A percentile compares a stretch with the other conserved stretches of the same genome.
Evolutionary conservation across 140 eudicot genomes (phyloP).

Genomic region (Bidens hawaiensis): DNA sequence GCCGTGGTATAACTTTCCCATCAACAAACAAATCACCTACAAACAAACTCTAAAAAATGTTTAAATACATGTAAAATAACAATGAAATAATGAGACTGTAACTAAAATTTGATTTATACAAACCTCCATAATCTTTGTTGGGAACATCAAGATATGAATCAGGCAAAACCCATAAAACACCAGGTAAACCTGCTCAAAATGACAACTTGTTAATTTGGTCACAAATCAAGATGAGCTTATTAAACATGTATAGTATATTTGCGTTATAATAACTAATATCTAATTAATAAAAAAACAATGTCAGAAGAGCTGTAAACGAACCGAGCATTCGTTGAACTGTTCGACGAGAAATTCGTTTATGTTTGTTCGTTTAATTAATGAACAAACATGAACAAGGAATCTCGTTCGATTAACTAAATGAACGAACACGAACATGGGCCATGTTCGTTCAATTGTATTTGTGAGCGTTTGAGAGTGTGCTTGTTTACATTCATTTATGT

Average conservation of each 20-base stretch:
- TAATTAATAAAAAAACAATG: too few relatives aligned
- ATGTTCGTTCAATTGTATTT: too few relatives aligned
- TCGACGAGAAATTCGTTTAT: too few relatives aligned
- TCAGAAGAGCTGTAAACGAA: too few relatives aligned
- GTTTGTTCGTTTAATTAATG: too few relatives aligned
- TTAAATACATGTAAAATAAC: background rate
- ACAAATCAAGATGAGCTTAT: background rate
- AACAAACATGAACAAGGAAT: too few relatives aligned
- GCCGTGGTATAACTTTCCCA: conserved; percentile 85
- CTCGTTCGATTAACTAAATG: too few relatives aligned
- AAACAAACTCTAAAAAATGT: background rate
- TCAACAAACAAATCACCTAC: conserved; percentile 77
- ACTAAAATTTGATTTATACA: conserved; percentile 11
- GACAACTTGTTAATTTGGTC: background rate
- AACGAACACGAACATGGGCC: too few relatives aligned
- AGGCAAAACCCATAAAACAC: conserved; percentile 93
- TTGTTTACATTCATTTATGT: too few relatives aligned
- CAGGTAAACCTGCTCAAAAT: conserved; percentile 56
- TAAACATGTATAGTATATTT: background rate
- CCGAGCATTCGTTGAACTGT: too few relatives aligned
- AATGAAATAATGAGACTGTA: background rate
- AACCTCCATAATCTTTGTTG: conserved; percentile 97
- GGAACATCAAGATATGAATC: conserved; percentile 97
- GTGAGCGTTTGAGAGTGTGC: too few relatives aligned
- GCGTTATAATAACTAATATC: too few relatives aligned